Conservation (phyloP, 1,284 basidiomycete species). For the Mixia osmundae region DNA sequence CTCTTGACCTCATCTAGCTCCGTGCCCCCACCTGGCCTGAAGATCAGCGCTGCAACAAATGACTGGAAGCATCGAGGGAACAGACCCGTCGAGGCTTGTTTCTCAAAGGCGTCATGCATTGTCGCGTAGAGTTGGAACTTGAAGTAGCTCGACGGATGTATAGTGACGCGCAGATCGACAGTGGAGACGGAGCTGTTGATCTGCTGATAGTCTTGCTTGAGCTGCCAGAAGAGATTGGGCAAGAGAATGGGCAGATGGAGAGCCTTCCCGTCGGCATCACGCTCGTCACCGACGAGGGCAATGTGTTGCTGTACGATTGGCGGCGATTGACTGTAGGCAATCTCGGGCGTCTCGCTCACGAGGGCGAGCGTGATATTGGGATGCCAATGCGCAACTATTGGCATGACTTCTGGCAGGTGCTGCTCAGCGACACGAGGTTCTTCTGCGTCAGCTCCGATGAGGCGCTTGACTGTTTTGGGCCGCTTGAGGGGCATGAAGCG, state of each 20-base stretch:
- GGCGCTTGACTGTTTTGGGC: slow-evolving; percentile 55
- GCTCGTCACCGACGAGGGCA: no score
- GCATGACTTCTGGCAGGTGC: slow-evolving; percentile 5
- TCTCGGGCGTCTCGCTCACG: slow-evolving; percentile 38
- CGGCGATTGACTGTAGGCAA: slow-evolving; percentile 38
- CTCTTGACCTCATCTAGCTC: slow-evolving; percentile 84
- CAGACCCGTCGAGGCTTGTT: slow-evolving; percentile 21
- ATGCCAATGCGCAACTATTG: slow-evolving; percentile 34
- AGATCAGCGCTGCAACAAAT: no score
- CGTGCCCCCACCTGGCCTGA: slow-evolving; percentile 21
- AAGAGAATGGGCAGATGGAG: slow-evolving; percentile 71
- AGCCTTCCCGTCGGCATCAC: no score
- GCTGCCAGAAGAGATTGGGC: slow-evolving; percentile 77
- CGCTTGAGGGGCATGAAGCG: slow-evolving; percentile 51
- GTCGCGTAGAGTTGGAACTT: slow-evolving; percentile 19
- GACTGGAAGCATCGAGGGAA: no score
- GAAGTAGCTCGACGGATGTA: slow-evolving; percentile 40
- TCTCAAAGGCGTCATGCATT: slow-evolving; percentile 36
- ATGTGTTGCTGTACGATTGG: slow-evolving; percentile 32
- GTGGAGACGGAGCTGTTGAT: slow-evolving; percentile 27
- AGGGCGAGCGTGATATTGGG: slow-evolving; percentile 71
- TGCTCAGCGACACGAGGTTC: slow-evolving; percentile 15
- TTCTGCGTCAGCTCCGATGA: slow-evolving; percentile 31
- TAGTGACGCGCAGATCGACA: slow-evolving; percentile 51
- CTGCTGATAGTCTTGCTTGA: slow-evolving; percentile 20